Conservation (phyloP, 2,329 filamentous ascomycete genomes). For the Phialophora tarda region DNA sequence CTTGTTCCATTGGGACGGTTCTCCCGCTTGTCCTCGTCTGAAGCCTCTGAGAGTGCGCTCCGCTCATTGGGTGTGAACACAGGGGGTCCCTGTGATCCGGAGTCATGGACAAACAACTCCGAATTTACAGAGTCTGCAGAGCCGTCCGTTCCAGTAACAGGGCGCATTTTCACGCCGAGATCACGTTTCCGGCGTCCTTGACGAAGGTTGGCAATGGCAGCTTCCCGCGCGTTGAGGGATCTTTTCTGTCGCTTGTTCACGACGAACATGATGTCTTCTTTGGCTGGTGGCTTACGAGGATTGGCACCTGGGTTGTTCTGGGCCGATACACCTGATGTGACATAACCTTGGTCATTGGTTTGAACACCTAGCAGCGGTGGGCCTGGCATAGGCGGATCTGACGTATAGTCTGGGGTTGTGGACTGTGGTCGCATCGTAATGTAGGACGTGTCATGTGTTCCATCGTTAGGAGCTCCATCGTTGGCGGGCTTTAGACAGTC, state of each 20-base stretch:
- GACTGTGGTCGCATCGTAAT: neutral
- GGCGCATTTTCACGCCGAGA: too few relatives aligned
- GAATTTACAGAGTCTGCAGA: neutral
- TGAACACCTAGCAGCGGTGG: neutral
- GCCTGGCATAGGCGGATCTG: neutral
- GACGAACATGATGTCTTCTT: constrained; percentile 16
- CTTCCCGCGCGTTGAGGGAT: neutral
- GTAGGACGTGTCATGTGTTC: neutral
- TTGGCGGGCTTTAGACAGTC: neutral
- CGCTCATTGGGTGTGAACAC: neutral
- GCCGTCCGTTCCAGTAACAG: neutral
- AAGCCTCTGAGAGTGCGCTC: neutral
- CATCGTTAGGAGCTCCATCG: neutral
- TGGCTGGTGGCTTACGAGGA: constrained; percentile 12
- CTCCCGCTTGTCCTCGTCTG: neutral
- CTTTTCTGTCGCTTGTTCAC: constrained; percentile 13
- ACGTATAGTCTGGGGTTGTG: neutral
- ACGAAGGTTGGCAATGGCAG: constrained; percentile 2
- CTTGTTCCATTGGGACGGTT: neutral
- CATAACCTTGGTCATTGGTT: neutral
- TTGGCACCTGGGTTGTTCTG: constrained; percentile 6
- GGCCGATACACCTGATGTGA: neutral
- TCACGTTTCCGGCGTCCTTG: neutral
- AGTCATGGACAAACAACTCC: neutral
- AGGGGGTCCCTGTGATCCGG: neutral